Conservation (phyloP, 2,329 filamentous ascomycete species). For the Fusarium nisikadoi region DNA sequence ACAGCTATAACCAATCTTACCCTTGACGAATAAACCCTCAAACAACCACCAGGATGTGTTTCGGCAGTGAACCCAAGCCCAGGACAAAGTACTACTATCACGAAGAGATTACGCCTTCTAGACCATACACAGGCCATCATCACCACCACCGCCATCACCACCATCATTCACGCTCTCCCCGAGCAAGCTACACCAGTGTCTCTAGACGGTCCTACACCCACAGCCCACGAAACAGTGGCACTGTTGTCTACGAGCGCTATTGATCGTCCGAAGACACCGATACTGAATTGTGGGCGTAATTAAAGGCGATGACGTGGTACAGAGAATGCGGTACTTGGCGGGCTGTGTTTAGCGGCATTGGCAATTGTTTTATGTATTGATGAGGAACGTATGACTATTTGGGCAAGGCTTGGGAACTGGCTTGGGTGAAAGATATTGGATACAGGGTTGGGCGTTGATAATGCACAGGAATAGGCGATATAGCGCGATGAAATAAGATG, state of each 20-base stretch:
- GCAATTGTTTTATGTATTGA: slow-evolving; percentile 26
- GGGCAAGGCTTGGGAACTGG: background rate
- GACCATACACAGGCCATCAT: slow-evolving; percentile 51
- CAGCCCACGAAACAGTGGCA: slow-evolving; percentile 58
- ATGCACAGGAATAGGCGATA: background rate
- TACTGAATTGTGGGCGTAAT: background rate
- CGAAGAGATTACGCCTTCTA: slow-evolving; percentile 62
- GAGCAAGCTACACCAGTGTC: slow-evolving; percentile 57
- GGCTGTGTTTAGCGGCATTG: slow-evolving; percentile 30
- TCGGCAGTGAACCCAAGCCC: slow-evolving; percentile 55
- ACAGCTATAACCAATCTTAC: background rate
- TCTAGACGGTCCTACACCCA: slow-evolving; percentile 51
- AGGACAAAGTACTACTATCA: slow-evolving; percentile 64
- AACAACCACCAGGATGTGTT: slow-evolving; percentile 59
- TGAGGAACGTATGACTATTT: slow-evolving; percentile 11
- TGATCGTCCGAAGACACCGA: background rate
- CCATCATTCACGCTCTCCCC: slow-evolving; percentile 50
- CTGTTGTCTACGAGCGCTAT: slow-evolving; percentile 36
- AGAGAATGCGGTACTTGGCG: slow-evolving; percentile 17
- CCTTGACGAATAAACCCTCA: slow-evolving; percentile 3
- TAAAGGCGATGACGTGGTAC: slow-evolving; percentile 26
- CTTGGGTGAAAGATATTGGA: slow-evolving; percentile 3
- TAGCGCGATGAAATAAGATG: background rate
- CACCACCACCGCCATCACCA: slow-evolving; percentile 51
- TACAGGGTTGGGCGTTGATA: slow-evolving; percentile 25